phyloP scores from a whole-genome alignment of 2,329 filamentous ascomycete species.

The Colletotrichum lentis region DNA sequence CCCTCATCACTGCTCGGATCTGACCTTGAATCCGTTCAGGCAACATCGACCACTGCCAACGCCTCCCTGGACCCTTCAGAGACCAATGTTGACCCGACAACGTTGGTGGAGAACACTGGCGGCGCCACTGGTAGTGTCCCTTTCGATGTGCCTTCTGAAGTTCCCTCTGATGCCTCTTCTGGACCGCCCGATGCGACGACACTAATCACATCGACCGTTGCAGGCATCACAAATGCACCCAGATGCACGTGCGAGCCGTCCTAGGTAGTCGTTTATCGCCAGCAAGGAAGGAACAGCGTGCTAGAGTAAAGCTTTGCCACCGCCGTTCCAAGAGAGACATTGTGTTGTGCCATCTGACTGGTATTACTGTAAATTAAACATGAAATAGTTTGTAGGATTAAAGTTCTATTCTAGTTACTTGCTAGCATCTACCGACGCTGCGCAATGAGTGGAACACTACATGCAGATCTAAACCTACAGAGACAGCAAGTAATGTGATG shows the following conservation, averaged over 20 bases:
- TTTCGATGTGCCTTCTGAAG: not conserved
- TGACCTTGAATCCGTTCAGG: not conserved
- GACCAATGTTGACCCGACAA: not conserved
- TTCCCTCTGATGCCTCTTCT: not conserved
- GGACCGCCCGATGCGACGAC: not conserved
- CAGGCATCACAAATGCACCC: not conserved
- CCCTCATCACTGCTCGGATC: not conserved
- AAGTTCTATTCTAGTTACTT: too few species aligned
- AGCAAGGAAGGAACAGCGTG: not conserved
- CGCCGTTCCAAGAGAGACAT: too few species aligned
- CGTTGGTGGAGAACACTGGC: not conserved
- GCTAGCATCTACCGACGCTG: too few species aligned
- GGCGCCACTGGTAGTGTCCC: not conserved
- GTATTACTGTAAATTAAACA: too few species aligned
- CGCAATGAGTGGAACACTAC: too few species aligned
- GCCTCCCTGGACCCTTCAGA: not conserved
- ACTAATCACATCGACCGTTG: conserved; percentile 3
- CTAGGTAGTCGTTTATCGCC: not conserved
- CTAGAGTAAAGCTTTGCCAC: not conserved
- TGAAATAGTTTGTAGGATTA: too few species aligned
- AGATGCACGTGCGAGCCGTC: conserved; percentile 3
- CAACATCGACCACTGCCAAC: not conserved
- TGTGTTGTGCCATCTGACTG: too few species aligned
- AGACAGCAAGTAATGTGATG: too few species aligned
- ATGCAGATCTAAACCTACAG: too few species aligned